Percentiles rank a stretch among this genome's conserved stretches.
Evolutionary conservation across 345 rosid species (phyloP).

Genomic region (Moricandia moricandioides): DNA sequence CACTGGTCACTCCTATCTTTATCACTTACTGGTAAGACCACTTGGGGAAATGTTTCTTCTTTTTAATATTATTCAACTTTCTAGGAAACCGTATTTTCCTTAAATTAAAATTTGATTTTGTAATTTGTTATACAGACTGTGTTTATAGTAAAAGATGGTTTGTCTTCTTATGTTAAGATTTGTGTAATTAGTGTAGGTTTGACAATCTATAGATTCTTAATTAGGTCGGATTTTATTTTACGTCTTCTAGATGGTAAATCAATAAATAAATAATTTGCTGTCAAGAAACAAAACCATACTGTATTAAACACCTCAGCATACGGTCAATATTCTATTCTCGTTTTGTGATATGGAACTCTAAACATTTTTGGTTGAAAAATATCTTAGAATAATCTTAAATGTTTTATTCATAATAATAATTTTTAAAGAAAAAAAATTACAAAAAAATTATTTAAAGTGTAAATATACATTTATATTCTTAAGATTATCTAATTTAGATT

Average conservation of each 20-base stretch:
- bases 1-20: constrained; percentile 39
- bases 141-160: constrained; percentile 3
- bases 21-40: constrained; percentile 34
- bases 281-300: not conserved
- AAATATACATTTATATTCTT: no score
- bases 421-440: no score
- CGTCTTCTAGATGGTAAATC: not conserved
- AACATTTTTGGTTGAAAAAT: no score
- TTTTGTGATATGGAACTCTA: not conserved
- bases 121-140: not conserved
- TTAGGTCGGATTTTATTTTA: not conserved
- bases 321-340: no score
- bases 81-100: constrained; percentile 24
- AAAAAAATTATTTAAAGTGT: no score
- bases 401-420: no score
- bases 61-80: constrained; percentile 27
- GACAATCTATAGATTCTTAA: not conserved
- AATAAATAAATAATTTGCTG: no score
- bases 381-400: no score
- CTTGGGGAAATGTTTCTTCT: constrained; percentile 33
- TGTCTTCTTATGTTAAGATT: not conserved
- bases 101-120: not conserved
- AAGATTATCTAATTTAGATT: no score
- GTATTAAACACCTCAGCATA: not conserved
- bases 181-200: not conserved